Evolutionary conservation across 768 basidiomycete genomes (phyloP), one percentile per base, ranked within the genome.

Genomic region (Mrakia gelida): DNA sequence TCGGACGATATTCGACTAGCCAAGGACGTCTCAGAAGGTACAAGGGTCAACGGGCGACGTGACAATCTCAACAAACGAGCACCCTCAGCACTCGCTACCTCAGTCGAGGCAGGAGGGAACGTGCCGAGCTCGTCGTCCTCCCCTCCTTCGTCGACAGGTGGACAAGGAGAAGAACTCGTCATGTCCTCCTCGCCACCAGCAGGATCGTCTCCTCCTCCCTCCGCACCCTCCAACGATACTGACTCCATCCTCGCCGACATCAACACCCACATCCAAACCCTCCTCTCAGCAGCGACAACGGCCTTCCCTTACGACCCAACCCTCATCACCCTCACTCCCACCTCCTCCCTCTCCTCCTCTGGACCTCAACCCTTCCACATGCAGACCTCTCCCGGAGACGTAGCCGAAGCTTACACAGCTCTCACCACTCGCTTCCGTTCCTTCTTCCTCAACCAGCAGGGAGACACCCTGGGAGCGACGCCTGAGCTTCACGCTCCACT

Each of bases 1-100:
- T 78, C 77, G 45, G 73, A 41, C 28, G 71, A 75, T 30, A 78
- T 74, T 52, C 38, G 77, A 32, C 38, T 68, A 3, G 77, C 77
- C 5, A 74, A 70, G 52, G 77, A 78, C 43, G 71, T 78, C 23
- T 41, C 49, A 7, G 77, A 78, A 45, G 77, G 77, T 1, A 78
- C 77, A 4, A 61, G 77, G 8, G 30, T 78, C 52, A 78, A 78
- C 59, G 77, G 77, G 11, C 65, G 77, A 15, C 34, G 63, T 16
- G 49, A 54, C 18, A 75, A 62, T 10, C 34, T 21, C 21, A n/a
- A 38, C 62, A 38, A 70, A 43, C 54, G 30, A 21, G 9, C n/a
- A 23, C 16, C 16, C 54, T 32, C 41, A 38, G 16, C 28, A 2
- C 43, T 70, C 49, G 28, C 13, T 4, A 59, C 21, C 8, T n/a